Evolutionary conservation across 306 rosid genomes (phyloP).

Genomic region (Begonia fuchsioides): DNA sequence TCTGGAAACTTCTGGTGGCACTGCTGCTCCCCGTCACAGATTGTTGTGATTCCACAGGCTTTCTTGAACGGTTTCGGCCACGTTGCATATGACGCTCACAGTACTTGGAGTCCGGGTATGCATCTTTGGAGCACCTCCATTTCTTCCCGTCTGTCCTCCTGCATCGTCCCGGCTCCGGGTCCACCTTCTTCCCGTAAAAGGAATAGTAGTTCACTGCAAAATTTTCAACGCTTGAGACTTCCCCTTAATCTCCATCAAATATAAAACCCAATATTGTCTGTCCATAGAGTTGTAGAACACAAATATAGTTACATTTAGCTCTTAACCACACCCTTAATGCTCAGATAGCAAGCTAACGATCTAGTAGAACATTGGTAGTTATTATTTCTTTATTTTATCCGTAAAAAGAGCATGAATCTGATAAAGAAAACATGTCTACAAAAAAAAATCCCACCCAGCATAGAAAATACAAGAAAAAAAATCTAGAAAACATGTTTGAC

Average conservation of each 20-base stretch:
- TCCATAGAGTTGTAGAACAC: not conserved
- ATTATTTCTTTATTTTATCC: too few relatives aligned
- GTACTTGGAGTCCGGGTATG: conserved; percentile 79
- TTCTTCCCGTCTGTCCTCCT: conserved; percentile 88
- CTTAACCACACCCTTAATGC: not conserved
- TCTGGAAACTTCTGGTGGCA: conserved; percentile 34
- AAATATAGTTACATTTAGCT: not conserved
- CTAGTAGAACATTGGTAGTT: too few relatives aligned
- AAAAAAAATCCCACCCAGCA: too few relatives aligned
- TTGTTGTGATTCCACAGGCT: conserved; percentile 92
- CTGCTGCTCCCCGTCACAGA: conserved; percentile 34
- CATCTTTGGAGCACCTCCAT: conserved; percentile 83
- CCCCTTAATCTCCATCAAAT: too few relatives aligned
- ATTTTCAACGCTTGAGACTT: not conserved
- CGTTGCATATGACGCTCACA: conserved; percentile 94
- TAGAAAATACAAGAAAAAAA: too few relatives aligned
- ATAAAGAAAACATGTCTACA: too few relatives aligned
- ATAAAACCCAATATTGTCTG: not conserved
- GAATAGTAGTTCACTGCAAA: conserved; percentile 56
- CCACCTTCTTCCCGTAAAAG: conserved; percentile 81
- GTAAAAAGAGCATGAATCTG: too few relatives aligned
- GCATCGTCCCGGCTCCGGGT: conserved; percentile 90
- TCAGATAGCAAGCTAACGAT: not conserved
- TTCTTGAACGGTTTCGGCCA: conserved; percentile 97
- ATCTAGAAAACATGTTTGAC: too few relatives aligned